Evolutionary conservation across 2,329 filamentous ascomycete species (phyloP), one percentile per base, ranked within the genome.

Genomic region (Eutypa lata): DNA sequence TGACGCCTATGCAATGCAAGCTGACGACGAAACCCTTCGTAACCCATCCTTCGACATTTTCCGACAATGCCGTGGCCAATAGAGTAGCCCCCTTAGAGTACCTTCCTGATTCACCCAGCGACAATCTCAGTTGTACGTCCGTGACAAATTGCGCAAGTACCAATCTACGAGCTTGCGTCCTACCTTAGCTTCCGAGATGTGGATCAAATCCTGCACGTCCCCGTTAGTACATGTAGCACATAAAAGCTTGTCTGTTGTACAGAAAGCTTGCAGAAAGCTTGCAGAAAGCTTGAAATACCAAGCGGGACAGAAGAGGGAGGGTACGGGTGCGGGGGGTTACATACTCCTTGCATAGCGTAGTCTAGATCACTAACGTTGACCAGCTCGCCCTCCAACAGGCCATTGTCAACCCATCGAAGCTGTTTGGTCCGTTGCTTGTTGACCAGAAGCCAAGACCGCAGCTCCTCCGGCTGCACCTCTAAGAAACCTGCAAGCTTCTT

Each of bases 401-500:
- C 90, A 66, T 91, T 90, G 70, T 95, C 94, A 59, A 84, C 87
- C 90, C 93, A 97, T 74, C 94, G 87, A 62, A 95, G 84, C 78
- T 99, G 94, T 78, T 95, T 89, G 71, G 90, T 97, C 69, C 94
- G 89, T 81, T 99, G 94, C 86, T 99, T 99, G 81, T 95, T 97
- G 59, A 99, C 91, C 58, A 99, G 78, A 56, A 99, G 80, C 89
- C 91, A 96, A 55, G 89, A 89, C 64, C 94, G 88, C 61, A 99
- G 82, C 77, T 96, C 91, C 73, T 97, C 94, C n/a, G 93, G 88
- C 74, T 96, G 87, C 54, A 97, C 91, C 67, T 97, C 94, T 51
- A 99, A 83, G 84, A 99, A 99, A 55, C 92, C 92, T 57, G 94
- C 91, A 57, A 99, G 86, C 80, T 99, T 99, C 80, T 93, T 94